Conservation (phyloP, 768 basidiomycete genomes). For the Jaapia argillacea region DNA sequence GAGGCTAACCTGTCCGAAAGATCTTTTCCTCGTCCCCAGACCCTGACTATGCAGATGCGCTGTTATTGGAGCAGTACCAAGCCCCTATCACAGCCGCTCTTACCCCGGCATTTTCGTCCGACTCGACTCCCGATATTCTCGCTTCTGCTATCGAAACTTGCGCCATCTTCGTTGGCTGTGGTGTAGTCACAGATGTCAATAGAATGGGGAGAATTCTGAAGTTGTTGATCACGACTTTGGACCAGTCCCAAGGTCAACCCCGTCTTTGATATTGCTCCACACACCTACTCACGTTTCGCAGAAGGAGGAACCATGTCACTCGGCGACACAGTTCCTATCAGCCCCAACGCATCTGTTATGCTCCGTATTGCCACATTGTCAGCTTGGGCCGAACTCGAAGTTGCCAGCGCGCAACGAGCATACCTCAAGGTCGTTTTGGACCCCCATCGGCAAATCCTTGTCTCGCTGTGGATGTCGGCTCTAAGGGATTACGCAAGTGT, state of each 20-base stretch:
- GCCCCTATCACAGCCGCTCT: constrained; percentile 96
- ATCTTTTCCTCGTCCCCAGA: constrained; percentile 82
- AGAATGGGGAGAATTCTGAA: constrained; percentile 94
- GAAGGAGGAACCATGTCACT: constrained; percentile 78
- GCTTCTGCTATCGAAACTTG: constrained; percentile 90
- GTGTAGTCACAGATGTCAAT: constrained; percentile 81
- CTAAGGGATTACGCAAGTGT: constrained; percentile 91
- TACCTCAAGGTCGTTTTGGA: constrained; percentile 78
- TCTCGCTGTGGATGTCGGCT: constrained; percentile 79
- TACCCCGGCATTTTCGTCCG: constrained; percentile 92
- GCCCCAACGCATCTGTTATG: constrained; percentile 94
- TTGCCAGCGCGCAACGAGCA: constrained; percentile 59
- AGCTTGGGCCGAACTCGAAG: constrained; percentile 91
- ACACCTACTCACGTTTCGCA: constrained; percentile 18
- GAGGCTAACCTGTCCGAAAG: constrained; percentile 27
- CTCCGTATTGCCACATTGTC: constrained; percentile 85
- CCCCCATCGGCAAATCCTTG: constrained; percentile 66
- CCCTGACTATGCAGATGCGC: constrained; percentile 83
- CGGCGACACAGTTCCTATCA: constrained; percentile 78
- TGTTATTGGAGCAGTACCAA: constrained; percentile 94
- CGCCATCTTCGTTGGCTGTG: constrained; percentile 91
- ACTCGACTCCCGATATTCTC: constrained; percentile 91
- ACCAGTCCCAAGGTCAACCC: constrained; percentile 73
- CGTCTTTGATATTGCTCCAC: background rate
- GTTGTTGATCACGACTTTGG: constrained; percentile 76